Evolutionary conservation across 257 asterid species (phyloP).

Genomic region (Coffea eugenioides): DNA sequence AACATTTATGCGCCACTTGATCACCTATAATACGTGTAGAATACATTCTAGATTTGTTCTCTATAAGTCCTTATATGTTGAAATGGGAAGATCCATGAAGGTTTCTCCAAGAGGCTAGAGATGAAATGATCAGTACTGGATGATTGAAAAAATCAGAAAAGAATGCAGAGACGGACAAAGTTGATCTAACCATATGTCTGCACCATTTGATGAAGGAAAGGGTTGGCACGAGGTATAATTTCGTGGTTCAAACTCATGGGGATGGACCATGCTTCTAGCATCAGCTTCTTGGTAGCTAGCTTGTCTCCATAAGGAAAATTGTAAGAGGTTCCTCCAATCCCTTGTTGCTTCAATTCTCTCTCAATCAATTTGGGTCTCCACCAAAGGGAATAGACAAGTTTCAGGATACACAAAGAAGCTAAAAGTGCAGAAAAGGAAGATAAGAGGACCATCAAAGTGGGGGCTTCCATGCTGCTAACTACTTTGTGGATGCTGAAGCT

Average conservation of each 20-base stretch:
- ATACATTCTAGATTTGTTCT: no score
- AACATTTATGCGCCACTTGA: no score
- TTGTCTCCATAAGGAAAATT: conserved; percentile 24
- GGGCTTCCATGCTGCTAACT: background rate
- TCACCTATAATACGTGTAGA: no score
- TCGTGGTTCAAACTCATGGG: conserved; percentile 26
- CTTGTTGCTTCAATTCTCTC: conserved; percentile 18
- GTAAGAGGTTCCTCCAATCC: conserved; percentile 28
- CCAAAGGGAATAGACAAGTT: conserved; percentile 19
- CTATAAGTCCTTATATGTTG: no score
- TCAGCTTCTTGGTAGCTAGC: conserved; percentile 11
- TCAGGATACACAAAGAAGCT: background rate
- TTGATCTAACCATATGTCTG: conserved; percentile 20
- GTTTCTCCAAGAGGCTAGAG: background rate
- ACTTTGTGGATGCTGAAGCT: no score
- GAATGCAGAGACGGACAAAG: background rate
- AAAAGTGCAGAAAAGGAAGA: background rate
- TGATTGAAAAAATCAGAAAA: no score
- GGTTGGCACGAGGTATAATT: conserved; percentile 22
- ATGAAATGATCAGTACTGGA: background rate
- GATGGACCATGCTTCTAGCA: conserved; percentile 20
- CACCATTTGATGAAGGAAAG: conserved; percentile 19
- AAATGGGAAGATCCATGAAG: no score
- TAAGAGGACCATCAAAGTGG: background rate
- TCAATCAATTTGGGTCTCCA: conserved; percentile 32